phyloP scores from a whole-genome alignment of 768 basidiomycete genomes.

The Cantharellus cinnabarinus region DNA sequence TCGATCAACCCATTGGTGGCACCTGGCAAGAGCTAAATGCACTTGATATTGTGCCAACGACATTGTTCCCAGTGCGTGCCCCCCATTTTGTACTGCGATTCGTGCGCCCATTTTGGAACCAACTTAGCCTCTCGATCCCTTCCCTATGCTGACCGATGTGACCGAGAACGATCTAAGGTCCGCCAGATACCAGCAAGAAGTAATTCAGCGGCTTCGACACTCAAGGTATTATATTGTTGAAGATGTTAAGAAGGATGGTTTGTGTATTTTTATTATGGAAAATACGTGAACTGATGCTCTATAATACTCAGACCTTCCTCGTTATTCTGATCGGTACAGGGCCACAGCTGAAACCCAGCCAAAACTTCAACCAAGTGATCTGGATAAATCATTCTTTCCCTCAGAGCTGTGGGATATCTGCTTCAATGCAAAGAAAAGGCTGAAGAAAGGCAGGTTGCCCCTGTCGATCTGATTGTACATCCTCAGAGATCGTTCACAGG shows the following conservation, averaged over 20 bases:
- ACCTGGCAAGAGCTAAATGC: constrained; percentile 62
- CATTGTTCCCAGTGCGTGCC: constrained; percentile 56
- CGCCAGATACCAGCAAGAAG: constrained; percentile 44
- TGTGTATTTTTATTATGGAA: constrained; percentile 1
- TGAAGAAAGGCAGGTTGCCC: constrained; percentile 23
- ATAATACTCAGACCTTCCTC: constrained; percentile 35
- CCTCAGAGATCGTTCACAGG: not conserved
- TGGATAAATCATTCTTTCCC: constrained; percentile 64
- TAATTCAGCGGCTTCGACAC: constrained; percentile 39
- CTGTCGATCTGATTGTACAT: not conserved
- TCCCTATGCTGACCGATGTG: constrained; percentile 51
- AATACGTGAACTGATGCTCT: not conserved
- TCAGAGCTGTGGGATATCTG: constrained; percentile 53
- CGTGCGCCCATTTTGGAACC: not conserved
- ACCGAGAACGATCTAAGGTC: constrained; percentile 44
- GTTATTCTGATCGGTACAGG: constrained; percentile 72
- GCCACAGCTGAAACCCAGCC: constrained; percentile 38
- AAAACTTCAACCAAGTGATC: constrained; percentile 42
- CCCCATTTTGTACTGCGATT: constrained; percentile 3
- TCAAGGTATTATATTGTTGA: constrained; percentile 64
- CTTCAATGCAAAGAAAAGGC: constrained; percentile 55
- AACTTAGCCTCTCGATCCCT: constrained; percentile 34
- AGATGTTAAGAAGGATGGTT: constrained; percentile 40
- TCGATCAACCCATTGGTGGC: constrained; percentile 49
- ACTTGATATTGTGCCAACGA: constrained; percentile 53